Evolutionary conservation across 768 basidiomycete genomes (phyloP).

Genomic region (Rhizopogon rudus): DNA sequence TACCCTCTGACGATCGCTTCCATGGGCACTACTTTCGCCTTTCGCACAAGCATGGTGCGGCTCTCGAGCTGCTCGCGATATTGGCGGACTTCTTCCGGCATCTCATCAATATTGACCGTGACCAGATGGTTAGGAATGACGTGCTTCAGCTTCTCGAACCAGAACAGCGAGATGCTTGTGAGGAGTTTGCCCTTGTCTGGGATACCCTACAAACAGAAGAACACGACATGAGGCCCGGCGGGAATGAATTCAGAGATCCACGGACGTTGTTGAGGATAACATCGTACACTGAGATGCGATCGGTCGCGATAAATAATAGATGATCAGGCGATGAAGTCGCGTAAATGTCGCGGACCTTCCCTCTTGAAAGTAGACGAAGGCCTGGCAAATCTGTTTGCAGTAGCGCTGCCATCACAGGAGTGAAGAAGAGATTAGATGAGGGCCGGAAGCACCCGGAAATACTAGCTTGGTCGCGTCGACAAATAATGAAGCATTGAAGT

Average conservation of each 20-base stretch:
- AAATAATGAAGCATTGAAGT: too few species aligned
- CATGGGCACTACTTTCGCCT: conserved; percentile 82
- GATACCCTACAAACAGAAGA: conserved; percentile 60
- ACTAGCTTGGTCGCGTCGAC: too few species aligned
- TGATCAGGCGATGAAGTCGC: conserved; percentile 60
- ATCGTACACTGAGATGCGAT: conserved; percentile 96
- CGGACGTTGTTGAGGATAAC: conserved; percentile 90
- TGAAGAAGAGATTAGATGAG: not conserved
- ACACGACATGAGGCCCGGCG: not conserved
- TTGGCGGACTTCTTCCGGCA: conserved; percentile 75
- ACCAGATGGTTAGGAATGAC: conserved; percentile 91
- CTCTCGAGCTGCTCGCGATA: conserved; percentile 78
- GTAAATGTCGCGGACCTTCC: conserved; percentile 98
- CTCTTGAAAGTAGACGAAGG: conserved; percentile 73
- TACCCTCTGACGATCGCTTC: conserved; percentile 99
- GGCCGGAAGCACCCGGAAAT: too few species aligned
- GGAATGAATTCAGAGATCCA: conserved; percentile 10
- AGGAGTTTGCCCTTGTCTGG: conserved; percentile 90
- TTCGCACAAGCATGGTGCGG: conserved; percentile 86
- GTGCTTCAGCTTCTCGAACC: conserved; percentile 79
- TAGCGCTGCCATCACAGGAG: conserved; percentile 31
- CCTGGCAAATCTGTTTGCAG: conserved; percentile 53
- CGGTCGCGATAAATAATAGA: conserved; percentile 91
- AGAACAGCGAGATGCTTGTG: conserved; percentile 89
- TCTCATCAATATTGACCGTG: conserved; percentile 67